Base-by-base conservation (phyloP, 768 basidiomycete genomes). In the Boletales sp. region DNA sequence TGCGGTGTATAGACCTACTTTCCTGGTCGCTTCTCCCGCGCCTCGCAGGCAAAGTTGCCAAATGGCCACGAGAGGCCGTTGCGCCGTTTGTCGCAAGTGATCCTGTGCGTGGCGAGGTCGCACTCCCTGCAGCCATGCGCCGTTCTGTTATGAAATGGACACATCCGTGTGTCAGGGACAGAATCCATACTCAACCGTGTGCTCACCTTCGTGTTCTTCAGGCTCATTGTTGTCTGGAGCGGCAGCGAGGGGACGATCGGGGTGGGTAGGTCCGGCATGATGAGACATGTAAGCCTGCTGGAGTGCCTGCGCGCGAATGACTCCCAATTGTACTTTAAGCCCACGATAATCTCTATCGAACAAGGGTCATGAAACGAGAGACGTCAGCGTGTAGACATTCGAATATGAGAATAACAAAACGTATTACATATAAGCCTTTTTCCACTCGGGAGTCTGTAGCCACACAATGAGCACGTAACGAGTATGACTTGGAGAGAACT, bases 311-410 rank as follows among this genome's bases (percentile, higher is more conserved):
- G 66, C 70, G 19, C 76, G 74, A 49, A 87, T 80, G 3, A 76
- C 74, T 9, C 74, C 72, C 13, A 90, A 84, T 18, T 75, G 73
- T 57, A 85, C 87, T 66, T 90, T 90, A n/a, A 90, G 77, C 12
- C 79, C 80, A 3, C 81, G 78, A 61, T 90, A 90, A 63, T 90
- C 81, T 59, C 87, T 90, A 55, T 33, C 28, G 21, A 17, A 38
- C 28, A 35, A 41, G 36, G 36, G 31, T 31, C 36, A 12, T 15
- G 13, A 25, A 48, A 36, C 31, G 40, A 21, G 13, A 6, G 32
- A 34, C 14, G 40, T 48, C 44, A 51, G 48, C 4, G 15, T 5
- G 19, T 14, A 12, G 12, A 15, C 31, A 19, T 3, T 12, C 25
- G 37, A 41, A 30, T 18, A 21, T 34, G 41, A 46, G 17, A 18